These are phyloP conservation scores for Anthostomella pinea DNA, from an alignment of 2,329 filamentous ascomycete genomes.

Conservation along the genomic window DNA sequence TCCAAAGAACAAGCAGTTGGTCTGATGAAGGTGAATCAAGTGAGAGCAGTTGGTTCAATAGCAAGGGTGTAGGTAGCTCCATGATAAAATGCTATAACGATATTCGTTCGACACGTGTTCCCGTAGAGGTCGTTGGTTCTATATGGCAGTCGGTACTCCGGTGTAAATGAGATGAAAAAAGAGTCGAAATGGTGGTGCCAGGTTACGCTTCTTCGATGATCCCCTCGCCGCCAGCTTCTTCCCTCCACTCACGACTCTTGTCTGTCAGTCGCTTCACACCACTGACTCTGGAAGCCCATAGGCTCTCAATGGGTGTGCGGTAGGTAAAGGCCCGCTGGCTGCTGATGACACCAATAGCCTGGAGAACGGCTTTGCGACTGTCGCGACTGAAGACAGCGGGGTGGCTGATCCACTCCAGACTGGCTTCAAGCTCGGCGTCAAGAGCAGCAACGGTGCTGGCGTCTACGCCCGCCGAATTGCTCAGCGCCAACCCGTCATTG, in stretches of 20 bases:
- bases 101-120: slow-evolving; percentile 21
- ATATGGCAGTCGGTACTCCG: slow-evolving; percentile 11
- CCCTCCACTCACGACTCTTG: slow-evolving; percentile 86
- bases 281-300: slow-evolving; percentile 81
- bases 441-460: slow-evolving; percentile 76
- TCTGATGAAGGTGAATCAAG: too few relatives aligned
- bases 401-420: slow-evolving; percentile 96
- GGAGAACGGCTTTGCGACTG: slow-evolving; percentile 90
- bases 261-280: slow-evolving; percentile 82
- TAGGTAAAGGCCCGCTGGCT: slow-evolving; percentile 93
- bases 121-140: slow-evolving; percentile 22
- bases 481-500: slow-evolving; percentile 55
- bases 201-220: slow-evolving; percentile 60
- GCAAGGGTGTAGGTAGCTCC: slow-evolving; percentile 10
- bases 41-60: not conserved
- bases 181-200: slow-evolving; percentile 1
- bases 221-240: slow-evolving; percentile 73
- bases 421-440: slow-evolving; percentile 85
- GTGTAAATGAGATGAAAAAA: slow-evolving; percentile 12
- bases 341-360: slow-evolving; percentile 94
- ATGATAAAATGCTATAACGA: slow-evolving; percentile 9
- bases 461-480: slow-evolving; percentile 72
- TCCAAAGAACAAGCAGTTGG: slow-evolving; percentile 1
- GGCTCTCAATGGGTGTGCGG: slow-evolving; percentile 80
- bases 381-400: slow-evolving; percentile 93